Evolutionary conservation across 1,284 basidiomycete genomes (phyloP), one percentile per base, ranked within the genome.

Genomic region (Ustilago shanxiensis): DNA sequence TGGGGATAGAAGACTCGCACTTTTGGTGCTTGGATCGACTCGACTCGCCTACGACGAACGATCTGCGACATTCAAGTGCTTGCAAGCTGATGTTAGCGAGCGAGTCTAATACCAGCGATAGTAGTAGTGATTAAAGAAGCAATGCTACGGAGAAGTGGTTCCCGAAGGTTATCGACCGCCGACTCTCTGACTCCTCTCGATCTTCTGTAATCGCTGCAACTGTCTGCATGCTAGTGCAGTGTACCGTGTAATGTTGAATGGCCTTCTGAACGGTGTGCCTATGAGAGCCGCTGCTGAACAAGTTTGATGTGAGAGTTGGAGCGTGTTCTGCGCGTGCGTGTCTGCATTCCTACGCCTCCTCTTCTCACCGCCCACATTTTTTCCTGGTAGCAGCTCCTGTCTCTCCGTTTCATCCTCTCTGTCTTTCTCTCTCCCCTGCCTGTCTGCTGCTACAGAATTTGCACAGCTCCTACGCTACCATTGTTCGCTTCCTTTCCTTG

Each of bases 331-430:
- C 22, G 44, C 45, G 56, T 29, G 47, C 29, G 41, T 59, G 31
- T 22, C 45, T 59, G 56, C 45, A 50, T 59, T 59, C 56, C 45
- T 49, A 0, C 9, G 44, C 11, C 41, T 49, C 44, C 56, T 56
- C 26, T 56, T 29, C 49, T 31, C 49, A 28, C 35, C 35, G 35
- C 28, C 31, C 49, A 29, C 24, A 26, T 28, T 50, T 31, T 51
- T 33, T 33, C 11, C 31, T 33, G 31, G 31, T 11, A 33, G 31
- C 31, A 11, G 49, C 49, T 37, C 28, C 31, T 33, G 31, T 24
- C 26, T 51, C 14, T 24, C n/a, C 51, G 13, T 22, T 28, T 35
- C 47, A 18, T 20, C 20, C 41, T 44, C 28, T 20, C 24, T 41
- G n/a, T n/a, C n/a, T n/a, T n/a, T n/a, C 20, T 28, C 33, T 18